Base-by-base conservation (phyloP, 139 green algal genomes). In the Micractinium conductrix region DNA sequence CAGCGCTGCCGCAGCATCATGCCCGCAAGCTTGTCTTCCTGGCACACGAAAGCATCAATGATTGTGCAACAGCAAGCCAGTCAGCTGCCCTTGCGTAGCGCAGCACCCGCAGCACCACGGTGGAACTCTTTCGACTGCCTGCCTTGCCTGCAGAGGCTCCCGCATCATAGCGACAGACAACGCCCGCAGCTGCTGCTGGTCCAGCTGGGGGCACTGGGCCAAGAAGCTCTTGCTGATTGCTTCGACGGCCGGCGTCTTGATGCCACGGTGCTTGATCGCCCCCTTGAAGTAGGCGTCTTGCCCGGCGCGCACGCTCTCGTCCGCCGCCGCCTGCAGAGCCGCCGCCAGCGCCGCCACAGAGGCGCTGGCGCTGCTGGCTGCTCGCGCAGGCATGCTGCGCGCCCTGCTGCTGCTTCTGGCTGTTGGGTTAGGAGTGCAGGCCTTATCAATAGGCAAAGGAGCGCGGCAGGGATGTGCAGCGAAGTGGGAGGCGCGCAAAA, bases 21-120 rank as follows among this genome's bases (percentile, higher is more conserved):
- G 53, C 75, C 75, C 19, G 35, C 58, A 21, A 71, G 35, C 53
- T 81, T 81, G 37, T 81, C 75, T 37, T 81, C 75, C 75, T 81
- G 75, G n/a, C 74, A 16, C 14, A 30, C 26, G 19, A 26, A 68
- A 37, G 60, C 24, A 37, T 12, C 26, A 4, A 16, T 14, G 12
- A 58, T 14, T 10, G 12, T 58, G 48, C 48, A 58, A 22, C 12
- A 58, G 48, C 48, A 14, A 10, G 48, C 48, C 10, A 22, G 48
- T 14, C 48, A 22, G 48, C 14, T 58, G 48, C n/a, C n/a, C n/a
- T n/a, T n/a, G n/a, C n/a, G n/a, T n/a, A n/a, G n/a, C n/a, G n/a
- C n/a, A n/a, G n/a, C n/a, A n/a, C n/a, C n/a, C n/a, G n/a, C n/a
- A n/a, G n/a, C n/a, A n/a, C n/a, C n/a, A 58, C 12, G 48, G 12